phyloP scores from a whole-genome alignment of 2,329 filamentous ascomycete genomes.

The Nigrograna mackinnonii region DNA sequence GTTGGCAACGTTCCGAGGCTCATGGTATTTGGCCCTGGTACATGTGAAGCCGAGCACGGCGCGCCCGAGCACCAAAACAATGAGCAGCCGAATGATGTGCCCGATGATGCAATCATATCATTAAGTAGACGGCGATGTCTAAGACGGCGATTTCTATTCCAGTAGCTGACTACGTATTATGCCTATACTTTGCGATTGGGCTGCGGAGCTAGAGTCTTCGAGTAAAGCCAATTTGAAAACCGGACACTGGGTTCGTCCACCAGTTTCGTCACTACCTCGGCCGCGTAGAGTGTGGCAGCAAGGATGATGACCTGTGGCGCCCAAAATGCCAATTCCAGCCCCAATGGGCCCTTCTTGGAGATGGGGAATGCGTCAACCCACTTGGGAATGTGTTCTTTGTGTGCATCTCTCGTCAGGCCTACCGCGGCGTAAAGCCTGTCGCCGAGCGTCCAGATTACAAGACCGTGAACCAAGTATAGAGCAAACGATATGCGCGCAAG shows the following conservation, averaged over 20 bases:
- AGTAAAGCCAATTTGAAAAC: conserved; percentile 57
- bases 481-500: conserved; percentile 61
- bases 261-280: conserved; percentile 38
- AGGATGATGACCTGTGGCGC: conserved; percentile 59
- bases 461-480: conserved; percentile 63
- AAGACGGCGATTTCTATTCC: not conserved
- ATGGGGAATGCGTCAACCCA: conserved; percentile 63
- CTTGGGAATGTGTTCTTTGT: conserved; percentile 55
- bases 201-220: conserved; percentile 39
- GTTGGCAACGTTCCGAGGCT: too few species aligned
- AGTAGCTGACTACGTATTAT: too few species aligned
- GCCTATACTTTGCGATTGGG: not conserved
- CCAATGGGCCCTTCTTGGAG: conserved; percentile 60
- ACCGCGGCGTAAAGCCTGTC: conserved; percentile 66
- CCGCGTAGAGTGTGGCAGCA: conserved; percentile 32
- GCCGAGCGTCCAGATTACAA: conserved; percentile 46
- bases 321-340: conserved; percentile 64
- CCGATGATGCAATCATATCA: too few species aligned
- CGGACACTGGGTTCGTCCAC: conserved; percentile 59
- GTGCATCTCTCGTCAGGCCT: conserved; percentile 57
- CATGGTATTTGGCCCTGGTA: too few species aligned
- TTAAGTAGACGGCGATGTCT: too few species aligned
- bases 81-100: too few species aligned
- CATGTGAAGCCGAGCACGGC: too few species aligned
- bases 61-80: too few species aligned